Evolutionary conservation across 2,329 filamentous ascomycete species (phyloP).

Genomic region (Colletotrichum tamarilloi): DNA sequence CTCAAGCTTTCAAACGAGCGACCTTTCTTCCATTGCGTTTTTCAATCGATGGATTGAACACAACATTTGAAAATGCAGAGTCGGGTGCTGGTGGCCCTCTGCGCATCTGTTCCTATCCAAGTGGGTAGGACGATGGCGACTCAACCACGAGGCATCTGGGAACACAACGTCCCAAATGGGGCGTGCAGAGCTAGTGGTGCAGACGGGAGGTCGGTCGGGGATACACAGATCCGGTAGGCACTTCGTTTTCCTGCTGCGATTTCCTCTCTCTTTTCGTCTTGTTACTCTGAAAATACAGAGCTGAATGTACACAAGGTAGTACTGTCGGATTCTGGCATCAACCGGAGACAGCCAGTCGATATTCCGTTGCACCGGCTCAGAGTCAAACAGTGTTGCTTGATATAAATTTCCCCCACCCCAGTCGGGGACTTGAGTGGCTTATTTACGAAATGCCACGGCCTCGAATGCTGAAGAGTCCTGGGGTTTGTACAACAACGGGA

Average conservation of each 20-base stretch:
- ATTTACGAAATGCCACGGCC: constrained; percentile 22
- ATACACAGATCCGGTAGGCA: constrained; percentile 27
- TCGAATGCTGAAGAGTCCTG: not conserved
- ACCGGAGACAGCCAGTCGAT: constrained; percentile 10
- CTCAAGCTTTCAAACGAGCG: not conserved
- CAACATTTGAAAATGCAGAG: not conserved
- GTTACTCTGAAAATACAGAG: constrained; percentile 3
- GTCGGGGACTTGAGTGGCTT: constrained; percentile 13
- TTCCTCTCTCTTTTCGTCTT: not conserved
- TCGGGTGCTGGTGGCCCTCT: not conserved
- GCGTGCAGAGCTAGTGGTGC: not conserved
- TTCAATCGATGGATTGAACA: not conserved
- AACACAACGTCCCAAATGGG: constrained; percentile 15
- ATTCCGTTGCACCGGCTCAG: not conserved
- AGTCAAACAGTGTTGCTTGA: constrained; percentile 20
- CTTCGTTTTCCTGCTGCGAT: not conserved
- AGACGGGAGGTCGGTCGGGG: not conserved
- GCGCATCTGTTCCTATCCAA: not conserved
- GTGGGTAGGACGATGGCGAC: not conserved
- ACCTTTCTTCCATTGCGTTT: not conserved
- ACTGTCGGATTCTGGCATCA: constrained; percentile 20
- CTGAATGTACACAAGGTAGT: constrained; percentile 4
- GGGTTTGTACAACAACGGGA: constrained; percentile 21
- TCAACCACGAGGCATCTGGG: constrained; percentile 29
- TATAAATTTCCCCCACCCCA: not conserved